Evolutionary conservation across 83 land plant genomes (phyloP).

Genomic region (Thuja plicata): DNA sequence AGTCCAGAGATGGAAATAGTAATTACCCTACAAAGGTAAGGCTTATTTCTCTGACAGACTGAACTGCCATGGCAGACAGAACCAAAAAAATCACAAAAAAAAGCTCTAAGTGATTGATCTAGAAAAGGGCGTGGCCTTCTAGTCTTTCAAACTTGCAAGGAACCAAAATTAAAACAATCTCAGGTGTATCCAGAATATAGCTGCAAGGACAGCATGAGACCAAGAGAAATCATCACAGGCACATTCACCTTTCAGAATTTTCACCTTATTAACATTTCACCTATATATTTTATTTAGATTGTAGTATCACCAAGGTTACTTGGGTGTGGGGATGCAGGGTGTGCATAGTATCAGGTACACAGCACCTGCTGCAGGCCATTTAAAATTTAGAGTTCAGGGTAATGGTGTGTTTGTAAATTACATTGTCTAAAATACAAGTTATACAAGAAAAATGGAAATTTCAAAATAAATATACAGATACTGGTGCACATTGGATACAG

Average conservation of each 20-base stretch:
- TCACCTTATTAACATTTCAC: not conserved
- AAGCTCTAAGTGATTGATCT: too few relatives aligned
- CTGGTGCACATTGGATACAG: not conserved
- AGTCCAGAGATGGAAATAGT: not conserved
- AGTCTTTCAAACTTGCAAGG: not conserved
- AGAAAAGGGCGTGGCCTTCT: too few relatives aligned
- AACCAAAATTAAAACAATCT: not conserved
- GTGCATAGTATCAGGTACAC: not conserved
- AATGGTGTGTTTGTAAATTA: not conserved
- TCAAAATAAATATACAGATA: not conserved
- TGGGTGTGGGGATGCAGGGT: not conserved
- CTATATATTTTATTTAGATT: not conserved
- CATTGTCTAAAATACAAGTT: not conserved
- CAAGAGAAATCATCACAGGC: not conserved
- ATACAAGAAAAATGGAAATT: not conserved
- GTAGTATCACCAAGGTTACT: not conserved
- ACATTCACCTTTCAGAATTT: not conserved
- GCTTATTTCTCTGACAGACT: not conserved
- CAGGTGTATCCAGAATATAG: not conserved
- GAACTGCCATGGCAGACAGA: not conserved
- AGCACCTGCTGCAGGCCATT: not conserved
- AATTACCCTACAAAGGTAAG: not conserved
- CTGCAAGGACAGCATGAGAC: not conserved
- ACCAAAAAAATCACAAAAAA: not conserved
- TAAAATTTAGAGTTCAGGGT: not conserved